Conservation (phyloP, 768 basidiomycete genomes). For the Russula compacta region DNA sequence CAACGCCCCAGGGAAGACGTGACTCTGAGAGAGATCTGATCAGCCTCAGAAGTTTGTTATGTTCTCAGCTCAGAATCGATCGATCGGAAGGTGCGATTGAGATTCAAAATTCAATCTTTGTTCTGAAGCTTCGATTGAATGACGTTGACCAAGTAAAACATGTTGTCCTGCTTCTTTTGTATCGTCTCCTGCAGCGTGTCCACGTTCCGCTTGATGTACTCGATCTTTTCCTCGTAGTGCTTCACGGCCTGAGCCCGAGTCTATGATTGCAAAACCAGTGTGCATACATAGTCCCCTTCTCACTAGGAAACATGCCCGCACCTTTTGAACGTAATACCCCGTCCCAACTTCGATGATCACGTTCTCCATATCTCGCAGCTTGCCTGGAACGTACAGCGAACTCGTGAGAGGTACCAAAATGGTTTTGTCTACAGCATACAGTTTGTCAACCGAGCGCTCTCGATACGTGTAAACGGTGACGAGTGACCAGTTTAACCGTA, state of each 20-base stretch:
- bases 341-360: conserved; percentile 96
- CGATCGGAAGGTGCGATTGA: background rate
- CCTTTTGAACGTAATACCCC: conserved; percentile 95
- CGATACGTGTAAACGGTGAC: background rate
- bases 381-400: conserved; percentile 93
- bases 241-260: conserved; percentile 69
- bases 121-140: conserved; percentile 54
- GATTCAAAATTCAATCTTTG: background rate
- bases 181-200: conserved; percentile 85
- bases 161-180: conserved; percentile 83
- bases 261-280: conserved; percentile 35
- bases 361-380: conserved; percentile 68
- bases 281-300: background rate
- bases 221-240: conserved; percentile 75
- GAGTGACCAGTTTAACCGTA: conserved; percentile 15
- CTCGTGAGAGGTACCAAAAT: conserved; percentile 89
- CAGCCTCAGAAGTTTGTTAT: too few relatives aligned
- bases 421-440: conserved; percentile 57
- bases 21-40: too few relatives aligned
- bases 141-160: conserved; percentile 62
- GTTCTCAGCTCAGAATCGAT: background rate
- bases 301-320: conserved; percentile 24
- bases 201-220: conserved; percentile 74
- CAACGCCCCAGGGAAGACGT: too few relatives aligned
- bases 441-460: background rate